Base-by-base conservation (phyloP, 2,329 filamentous ascomycete genomes). In the Aspergillus niger region DNA sequence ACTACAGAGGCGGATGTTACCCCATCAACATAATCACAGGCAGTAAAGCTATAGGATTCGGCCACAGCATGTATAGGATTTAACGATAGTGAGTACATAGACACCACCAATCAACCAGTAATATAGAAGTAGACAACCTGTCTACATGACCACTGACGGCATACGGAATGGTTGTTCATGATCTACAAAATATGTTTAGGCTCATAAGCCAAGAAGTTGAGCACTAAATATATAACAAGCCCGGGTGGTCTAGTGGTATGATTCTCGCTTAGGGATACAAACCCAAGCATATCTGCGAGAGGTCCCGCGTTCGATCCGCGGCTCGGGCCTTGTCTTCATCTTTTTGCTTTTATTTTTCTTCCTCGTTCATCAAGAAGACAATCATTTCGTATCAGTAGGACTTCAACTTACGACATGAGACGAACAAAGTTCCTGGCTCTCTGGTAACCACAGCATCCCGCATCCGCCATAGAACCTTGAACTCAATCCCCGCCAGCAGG, bases 241-340 rank as follows among this genome's bases (percentile, higher is more conserved):
- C 57, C 51, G 57, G 57, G 54, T 57, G 53, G 50, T 53, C 55
- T 57, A 53, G 39, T 61, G 55, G 55, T 61, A 58, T 55, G 50
- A 58, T 56, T 61, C 49, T 50, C 55, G 50, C 55, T 55, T 57
- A 57, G 52, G 49, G 43, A 43, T 61, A 55, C 39, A 52, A 50
- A 53, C 54, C 48, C 54, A 58, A 57, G 54, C 49, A 54, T 57
- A 57, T 61, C 49, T 61, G 54, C 54, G 54, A 61, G 59, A 61
- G 48, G 59, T 61, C 59, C 54, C 59, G 54, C 59, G 47, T 60
- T 59, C 57, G 57, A 59, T 56, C 54, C 54, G 54, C 49, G 59
- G 59, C 54, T 61, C 54, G 59, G 59, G 59, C 59, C 59, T 57
- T 36, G 28, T 39, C 24, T 52, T 26, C 49, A 52, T 54, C 5